These are phyloP conservation scores for Talaromyces thailandensis DNA, from an alignment of 495 filamentous ascomycete species.

Conservation along the genomic window DNA sequence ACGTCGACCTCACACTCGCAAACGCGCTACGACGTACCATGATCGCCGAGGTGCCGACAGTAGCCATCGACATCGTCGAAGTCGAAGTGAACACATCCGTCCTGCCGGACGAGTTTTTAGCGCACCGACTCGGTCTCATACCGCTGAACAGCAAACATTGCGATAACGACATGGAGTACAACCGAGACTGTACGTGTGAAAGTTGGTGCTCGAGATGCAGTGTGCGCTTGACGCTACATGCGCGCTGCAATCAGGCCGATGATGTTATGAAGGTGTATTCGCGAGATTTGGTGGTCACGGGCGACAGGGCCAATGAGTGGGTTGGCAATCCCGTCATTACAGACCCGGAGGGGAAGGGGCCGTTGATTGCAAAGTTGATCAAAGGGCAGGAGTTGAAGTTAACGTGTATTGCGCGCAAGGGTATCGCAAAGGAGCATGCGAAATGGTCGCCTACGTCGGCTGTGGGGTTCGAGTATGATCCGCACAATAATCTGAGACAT, in stretches of 20 bases:
- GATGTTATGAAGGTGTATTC: conserved; percentile 88
- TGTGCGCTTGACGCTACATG: conserved; percentile 72
- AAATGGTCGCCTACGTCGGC: conserved; percentile 93
- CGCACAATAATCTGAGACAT: conserved; percentile 86
- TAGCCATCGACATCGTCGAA: conserved; percentile 92
- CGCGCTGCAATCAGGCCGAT: conserved; percentile 63
- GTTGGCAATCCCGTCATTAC: conserved; percentile 80
- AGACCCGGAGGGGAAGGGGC: conserved; percentile 70
- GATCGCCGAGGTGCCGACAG: conserved; percentile 88
- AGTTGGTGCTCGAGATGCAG: conserved; percentile 84
- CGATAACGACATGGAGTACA: conserved; percentile 73
- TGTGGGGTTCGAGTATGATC: conserved; percentile 96
- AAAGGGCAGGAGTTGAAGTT: conserved; percentile 82
- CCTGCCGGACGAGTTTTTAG: conserved; percentile 89
- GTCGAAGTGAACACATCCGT: conserved; percentile 89
- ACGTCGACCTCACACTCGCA: conserved; percentile 79
- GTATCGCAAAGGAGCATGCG: conserved; percentile 95
- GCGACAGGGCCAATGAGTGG: conserved; percentile 54
- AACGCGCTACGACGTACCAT: conserved; percentile 90
- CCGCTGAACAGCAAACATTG: conserved; percentile 78
- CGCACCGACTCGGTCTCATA: conserved; percentile 85
- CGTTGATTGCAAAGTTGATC: conserved; percentile 79
- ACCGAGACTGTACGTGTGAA: conserved; percentile 94
- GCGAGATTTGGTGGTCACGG: conserved; percentile 64
- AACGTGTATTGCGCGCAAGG: conserved; percentile 92